Base-by-base conservation (phyloP, 768 basidiomycete species). In the Paxillus ammoniavirescens region DNA sequence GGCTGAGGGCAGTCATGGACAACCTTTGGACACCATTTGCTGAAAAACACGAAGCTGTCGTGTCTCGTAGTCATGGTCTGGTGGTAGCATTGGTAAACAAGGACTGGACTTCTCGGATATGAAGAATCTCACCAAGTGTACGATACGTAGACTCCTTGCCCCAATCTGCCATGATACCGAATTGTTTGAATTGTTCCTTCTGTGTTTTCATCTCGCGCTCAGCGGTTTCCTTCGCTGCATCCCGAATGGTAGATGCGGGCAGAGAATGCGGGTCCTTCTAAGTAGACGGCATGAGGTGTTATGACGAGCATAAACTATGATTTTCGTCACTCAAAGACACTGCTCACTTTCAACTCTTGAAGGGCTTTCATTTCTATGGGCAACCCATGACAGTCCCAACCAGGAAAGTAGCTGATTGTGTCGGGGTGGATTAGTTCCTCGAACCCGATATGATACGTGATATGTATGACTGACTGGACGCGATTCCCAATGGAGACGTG, bases 341-440 rank as follows among this genome's bases (percentile, higher is more conserved):
- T n/a, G 2, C 81, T 50, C 64, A 91, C 91, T 51, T 82, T 79
- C 26, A 96, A 76, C 21, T 87, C 81, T 55, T 87, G 77, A 35
- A 99, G 73, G 0, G 94, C 91, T 64, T 97, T 98, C 60, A 93
- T 92, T 68, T 98, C 96, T 56, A 98, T 98, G 0, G 96, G 96
- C 12, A 98, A 82, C 6, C 96, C 96, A 67, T 99, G 96, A 63
- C 96, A 98, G 64, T 99, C 96, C 93, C 93, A 99, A 9, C 96
- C 96, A 35, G 96, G 95, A 13, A 90, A 71, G 72, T 95, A 98
- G 63, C 96, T 98, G 53, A n/a, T 12, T 35, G 40, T 37, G 49
- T 51, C 47, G 51, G 30, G 35, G 30, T 2, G 13, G 37, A 28
- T 57, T 40, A 55, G 47, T 18, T 42, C 42, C 21, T n/a, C 0